Conservation (phyloP, 2,329 filamentous ascomycete species). For the Xylaria polymorpha region DNA sequence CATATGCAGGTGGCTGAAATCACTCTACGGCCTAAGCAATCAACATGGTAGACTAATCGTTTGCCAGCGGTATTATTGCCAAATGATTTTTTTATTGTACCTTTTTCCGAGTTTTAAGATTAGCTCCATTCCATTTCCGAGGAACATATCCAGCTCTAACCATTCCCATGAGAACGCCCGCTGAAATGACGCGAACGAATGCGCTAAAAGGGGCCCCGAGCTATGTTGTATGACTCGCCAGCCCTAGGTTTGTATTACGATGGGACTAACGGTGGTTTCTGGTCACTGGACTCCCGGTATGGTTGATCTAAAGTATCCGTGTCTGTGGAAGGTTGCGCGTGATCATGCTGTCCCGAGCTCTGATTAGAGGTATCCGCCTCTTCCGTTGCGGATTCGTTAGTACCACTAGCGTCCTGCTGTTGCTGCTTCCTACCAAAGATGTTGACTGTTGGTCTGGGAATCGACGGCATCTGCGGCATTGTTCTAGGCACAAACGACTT, state of each 20-base stretch:
- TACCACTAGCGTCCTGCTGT: conserved; percentile 11
- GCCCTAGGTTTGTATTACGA: not conserved
- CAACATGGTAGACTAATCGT: not conserved
- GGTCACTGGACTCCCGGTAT: not conserved
- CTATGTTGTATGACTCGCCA: conserved; percentile 15
- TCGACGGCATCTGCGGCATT: conserved; percentile 39
- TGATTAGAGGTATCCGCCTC: conserved; percentile 8
- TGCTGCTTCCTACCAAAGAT: conserved; percentile 44
- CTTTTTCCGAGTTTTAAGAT: not conserved
- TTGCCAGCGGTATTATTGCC: not conserved
- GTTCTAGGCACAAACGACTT: conserved; percentile 50
- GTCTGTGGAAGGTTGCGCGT: conserved; percentile 1
- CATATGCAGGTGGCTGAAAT: not conserved
- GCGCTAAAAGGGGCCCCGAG: not conserved
- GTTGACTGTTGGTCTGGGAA: conserved; percentile 49
- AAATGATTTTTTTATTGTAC: not conserved
- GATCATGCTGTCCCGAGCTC: conserved; percentile 13
- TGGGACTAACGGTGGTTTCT: conserved; percentile 9
- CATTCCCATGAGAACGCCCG: not conserved
- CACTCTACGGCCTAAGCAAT: not conserved
- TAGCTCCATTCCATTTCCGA: not conserved
- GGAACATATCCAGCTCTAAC: not conserved
- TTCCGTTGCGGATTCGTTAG: not conserved
- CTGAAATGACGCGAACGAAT: conserved; percentile 8
- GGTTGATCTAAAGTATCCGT: not conserved